Conservation (phyloP, 257 asterid genomes). For the Osmanthus fragrans region DNA sequence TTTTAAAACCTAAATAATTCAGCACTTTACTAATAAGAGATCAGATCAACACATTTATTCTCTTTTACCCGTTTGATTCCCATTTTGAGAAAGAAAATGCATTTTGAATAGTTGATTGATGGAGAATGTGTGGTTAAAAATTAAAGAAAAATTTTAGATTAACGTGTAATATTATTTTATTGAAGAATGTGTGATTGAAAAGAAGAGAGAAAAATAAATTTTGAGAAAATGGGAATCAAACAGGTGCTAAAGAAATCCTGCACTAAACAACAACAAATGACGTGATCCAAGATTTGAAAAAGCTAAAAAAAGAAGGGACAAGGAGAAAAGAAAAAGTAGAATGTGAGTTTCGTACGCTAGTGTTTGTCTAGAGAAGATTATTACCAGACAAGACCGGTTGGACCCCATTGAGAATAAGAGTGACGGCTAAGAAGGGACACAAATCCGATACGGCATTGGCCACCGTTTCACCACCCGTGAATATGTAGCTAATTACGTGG, state of each 20-base stretch:
- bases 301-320: not conserved
- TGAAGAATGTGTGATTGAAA: too few species aligned
- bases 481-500: constrained; percentile 51
- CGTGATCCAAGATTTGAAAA: not conserved
- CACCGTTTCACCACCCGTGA: constrained; percentile 55
- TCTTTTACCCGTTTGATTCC: too few species aligned
- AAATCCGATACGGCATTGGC: constrained; percentile 65
- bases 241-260: not conserved
- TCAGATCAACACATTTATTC: not conserved
- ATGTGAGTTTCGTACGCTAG: not conserved
- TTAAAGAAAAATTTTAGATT: too few species aligned
- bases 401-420: constrained; percentile 57
- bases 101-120: too few species aligned
- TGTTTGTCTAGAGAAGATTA: not conserved
- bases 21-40: not conserved
- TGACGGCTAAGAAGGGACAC: constrained; percentile 53
- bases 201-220: too few species aligned
- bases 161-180: too few species aligned
- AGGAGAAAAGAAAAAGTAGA: not conserved
- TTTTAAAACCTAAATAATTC: too few species aligned
- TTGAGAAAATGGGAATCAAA: too few species aligned
- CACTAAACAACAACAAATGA: not conserved
- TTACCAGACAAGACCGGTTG: constrained; percentile 67
- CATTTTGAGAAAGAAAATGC: too few species aligned
- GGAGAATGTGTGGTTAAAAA: too few species aligned